Percentiles rank a stretch among this genome's conserved stretches.
Evolutionary conservation across 1,139 yeast genomes (phyloP).

Genomic region (Candida tetrigidarum): DNA sequence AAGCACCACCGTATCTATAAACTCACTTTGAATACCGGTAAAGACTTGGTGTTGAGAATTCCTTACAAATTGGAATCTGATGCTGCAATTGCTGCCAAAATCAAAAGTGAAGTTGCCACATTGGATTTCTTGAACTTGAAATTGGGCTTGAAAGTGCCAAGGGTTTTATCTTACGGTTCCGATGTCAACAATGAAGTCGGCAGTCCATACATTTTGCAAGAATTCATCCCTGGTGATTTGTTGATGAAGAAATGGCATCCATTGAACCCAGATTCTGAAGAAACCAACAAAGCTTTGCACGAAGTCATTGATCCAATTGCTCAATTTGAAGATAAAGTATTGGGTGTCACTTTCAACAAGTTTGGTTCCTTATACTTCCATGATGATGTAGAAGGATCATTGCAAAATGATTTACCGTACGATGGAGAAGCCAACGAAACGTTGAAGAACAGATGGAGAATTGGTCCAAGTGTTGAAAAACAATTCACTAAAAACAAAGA

Average conservation of each 20-base stretch:
- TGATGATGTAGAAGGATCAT: conserved; percentile 55
- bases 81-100: conserved; percentile 63
- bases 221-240: conserved; percentile 74
- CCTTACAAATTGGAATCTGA: conserved; percentile 79
- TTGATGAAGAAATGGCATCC: conserved; percentile 95
- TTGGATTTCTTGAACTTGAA: conserved; percentile 73
- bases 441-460: conserved; percentile 75
- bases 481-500: conserved; percentile 72
- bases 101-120: conserved; percentile 93
- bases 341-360: conserved; percentile 61
- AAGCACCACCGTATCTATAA: conserved; percentile 89
- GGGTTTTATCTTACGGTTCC: conserved; percentile 73
- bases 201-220: conserved; percentile 80
- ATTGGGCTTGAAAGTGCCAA: conserved; percentile 65
- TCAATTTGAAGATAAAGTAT: conserved; percentile 58
- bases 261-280: conserved; percentile 45
- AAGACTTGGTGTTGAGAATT: conserved; percentile 72
- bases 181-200: conserved; percentile 64
- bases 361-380: conserved; percentile 83
- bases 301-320: conserved; percentile 65
- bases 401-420: conserved; percentile 56
- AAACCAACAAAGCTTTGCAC: conserved; percentile 45
- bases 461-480: conserved; percentile 89
- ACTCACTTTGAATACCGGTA: conserved; percentile 63
- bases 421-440: conserved; percentile 62